These are phyloP conservation scores for Nicotiana undulata DNA, from an alignment of 257 asterid genomes.

Conservation along the genomic window DNA sequence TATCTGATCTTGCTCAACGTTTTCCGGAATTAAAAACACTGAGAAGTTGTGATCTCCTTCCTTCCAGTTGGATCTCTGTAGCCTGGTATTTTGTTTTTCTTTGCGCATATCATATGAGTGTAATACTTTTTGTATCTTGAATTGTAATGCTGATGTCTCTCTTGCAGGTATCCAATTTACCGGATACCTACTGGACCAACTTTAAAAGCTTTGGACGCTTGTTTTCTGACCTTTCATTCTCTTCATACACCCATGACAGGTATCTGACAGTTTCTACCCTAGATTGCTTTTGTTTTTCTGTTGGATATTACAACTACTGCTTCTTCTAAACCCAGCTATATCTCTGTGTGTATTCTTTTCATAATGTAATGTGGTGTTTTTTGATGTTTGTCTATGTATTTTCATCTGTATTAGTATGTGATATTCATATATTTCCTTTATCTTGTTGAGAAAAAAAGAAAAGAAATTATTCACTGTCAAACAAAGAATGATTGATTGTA, in stretches of 20 bases:
- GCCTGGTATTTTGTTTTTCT: constrained; percentile 53
- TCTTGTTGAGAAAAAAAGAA: neutral
- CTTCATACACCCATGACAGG: constrained; percentile 79
- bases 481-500: neutral
- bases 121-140: neutral
- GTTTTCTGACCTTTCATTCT: constrained; percentile 86
- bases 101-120: neutral
- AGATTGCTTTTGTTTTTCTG: neutral
- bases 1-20: constrained; percentile 51
- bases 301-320: neutral
- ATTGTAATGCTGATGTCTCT: neutral
- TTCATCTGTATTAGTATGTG: neutral
- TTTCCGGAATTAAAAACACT: constrained; percentile 72
- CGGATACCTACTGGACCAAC: constrained; percentile 91
- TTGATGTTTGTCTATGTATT: neutral
- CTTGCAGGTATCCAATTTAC: constrained; percentile 90
- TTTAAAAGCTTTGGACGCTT: constrained; percentile 82
- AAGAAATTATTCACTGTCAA: neutral
- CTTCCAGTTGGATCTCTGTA: constrained; percentile 93
- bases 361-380: neutral
- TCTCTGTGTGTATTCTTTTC: neutral
- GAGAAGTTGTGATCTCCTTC: constrained; percentile 77
- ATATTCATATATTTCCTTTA: neutral
- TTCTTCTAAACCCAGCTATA: neutral
- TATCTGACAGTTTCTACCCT: constrained; percentile 10